These are phyloP conservation scores for Tetracladium marchalianum DNA, from an alignment of 495 filamentous ascomycete species.

Conservation along the genomic window DNA sequence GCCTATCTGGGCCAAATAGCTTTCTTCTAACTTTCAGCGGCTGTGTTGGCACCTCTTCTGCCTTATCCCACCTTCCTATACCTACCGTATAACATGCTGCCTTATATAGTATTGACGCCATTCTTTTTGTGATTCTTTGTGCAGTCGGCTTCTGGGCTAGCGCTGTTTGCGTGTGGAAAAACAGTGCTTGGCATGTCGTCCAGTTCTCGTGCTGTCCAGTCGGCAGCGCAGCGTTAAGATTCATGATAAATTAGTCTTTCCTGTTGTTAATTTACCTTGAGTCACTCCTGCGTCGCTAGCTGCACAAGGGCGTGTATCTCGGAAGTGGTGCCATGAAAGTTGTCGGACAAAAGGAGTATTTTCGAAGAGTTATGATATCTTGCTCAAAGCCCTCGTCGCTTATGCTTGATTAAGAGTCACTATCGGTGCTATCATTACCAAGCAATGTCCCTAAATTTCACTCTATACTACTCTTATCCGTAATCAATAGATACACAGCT, in stretches of 20 bases:
- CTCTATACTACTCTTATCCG: too few species aligned
- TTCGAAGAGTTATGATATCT: conserved; percentile 26
- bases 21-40: not conserved
- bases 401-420: too few species aligned
- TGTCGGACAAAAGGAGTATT: conserved; percentile 27
- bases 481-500: too few species aligned
- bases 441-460: too few species aligned
- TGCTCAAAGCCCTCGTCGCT: conserved; percentile 28
- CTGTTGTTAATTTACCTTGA: conserved; percentile 28
- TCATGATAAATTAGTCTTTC: conserved; percentile 23
- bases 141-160: not conserved
- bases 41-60: conserved; percentile 5
- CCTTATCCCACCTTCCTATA: conserved; percentile 10
- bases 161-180: conserved; percentile 7
- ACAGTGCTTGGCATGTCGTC: conserved; percentile 16
- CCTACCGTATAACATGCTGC: conserved; percentile 15
- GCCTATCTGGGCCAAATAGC: conserved; percentile 6
- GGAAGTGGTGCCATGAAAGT: conserved; percentile 17
- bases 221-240: conserved; percentile 28
- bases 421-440: too few species aligned
- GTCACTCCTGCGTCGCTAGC: conserved; percentile 31
- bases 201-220: conserved; percentile 22
- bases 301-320: conserved; percentile 39
- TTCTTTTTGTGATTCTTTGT: conserved; percentile 6
- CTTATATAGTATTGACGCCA: conserved; percentile 18